phyloP scores from a whole-genome alignment of 2,329 filamentous ascomycete genomes.

The Gaeumannomyces sp. region DNA sequence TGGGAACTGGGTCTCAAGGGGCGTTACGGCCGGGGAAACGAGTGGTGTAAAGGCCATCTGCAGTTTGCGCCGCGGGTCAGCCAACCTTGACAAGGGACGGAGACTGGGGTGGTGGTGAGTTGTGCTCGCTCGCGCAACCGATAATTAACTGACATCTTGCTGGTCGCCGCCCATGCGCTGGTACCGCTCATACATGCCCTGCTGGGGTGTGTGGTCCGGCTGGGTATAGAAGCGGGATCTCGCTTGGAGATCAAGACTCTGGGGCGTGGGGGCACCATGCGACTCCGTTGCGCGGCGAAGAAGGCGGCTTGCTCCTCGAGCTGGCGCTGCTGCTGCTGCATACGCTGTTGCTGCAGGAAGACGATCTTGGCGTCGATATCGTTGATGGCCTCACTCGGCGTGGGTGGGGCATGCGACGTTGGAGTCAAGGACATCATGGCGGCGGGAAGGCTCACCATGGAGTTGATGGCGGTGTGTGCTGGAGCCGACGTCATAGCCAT shows the following conservation, averaged over 20 bases:
- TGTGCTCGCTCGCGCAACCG: neutral
- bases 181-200: constrained; percentile 61
- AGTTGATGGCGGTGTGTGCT: constrained; percentile 16
- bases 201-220: constrained; percentile 41
- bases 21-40: constrained; percentile 78
- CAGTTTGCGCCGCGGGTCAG: neutral
- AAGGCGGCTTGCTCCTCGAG: constrained; percentile 52
- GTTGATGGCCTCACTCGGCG: constrained; percentile 46
- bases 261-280: constrained; percentile 73
- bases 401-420: constrained; percentile 30
- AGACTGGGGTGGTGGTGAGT: neutral
- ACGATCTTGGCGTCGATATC: constrained; percentile 61
- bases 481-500: neutral
- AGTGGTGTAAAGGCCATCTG: constrained; percentile 74
- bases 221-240: constrained; percentile 55
- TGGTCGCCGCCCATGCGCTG: constrained; percentile 59
- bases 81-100: neutral
- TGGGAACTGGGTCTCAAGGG: constrained; percentile 65
- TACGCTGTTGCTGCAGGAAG: constrained; percentile 57
- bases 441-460: constrained; percentile 16
- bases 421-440: constrained; percentile 41
- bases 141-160: constrained; percentile 47
- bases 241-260: constrained; percentile 70
- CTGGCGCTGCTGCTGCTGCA: constrained; percentile 54
- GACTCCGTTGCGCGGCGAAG: constrained; percentile 46